Conservation (phyloP, 129 eudicot genomes). For the Saposhnikovia divaricata region DNA sequence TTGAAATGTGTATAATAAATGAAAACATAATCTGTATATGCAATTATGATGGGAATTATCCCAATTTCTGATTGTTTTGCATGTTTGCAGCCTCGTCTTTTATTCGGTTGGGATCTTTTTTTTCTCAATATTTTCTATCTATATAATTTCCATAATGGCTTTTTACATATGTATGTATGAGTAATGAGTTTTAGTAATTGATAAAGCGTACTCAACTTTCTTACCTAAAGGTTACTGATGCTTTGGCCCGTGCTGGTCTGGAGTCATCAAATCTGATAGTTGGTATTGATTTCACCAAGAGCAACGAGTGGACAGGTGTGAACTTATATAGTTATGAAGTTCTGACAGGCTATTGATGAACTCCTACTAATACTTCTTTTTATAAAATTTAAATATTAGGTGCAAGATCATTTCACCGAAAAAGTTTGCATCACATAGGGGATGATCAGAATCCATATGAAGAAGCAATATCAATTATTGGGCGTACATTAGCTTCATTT, state of each 20-base stretch:
- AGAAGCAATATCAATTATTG: slow-evolving; percentile 89
- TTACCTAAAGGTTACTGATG: slow-evolving; percentile 57
- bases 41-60: background rate
- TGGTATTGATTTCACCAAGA: slow-evolving; percentile 86
- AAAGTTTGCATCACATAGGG: slow-evolving; percentile 84
- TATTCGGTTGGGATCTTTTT: background rate
- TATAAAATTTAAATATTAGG: slow-evolving; percentile 28
- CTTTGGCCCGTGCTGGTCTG: slow-evolving; percentile 75
- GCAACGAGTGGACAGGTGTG: slow-evolving; percentile 91
- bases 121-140: background rate
- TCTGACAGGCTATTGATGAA: background rate
- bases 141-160: background rate
- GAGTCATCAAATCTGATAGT: slow-evolving; percentile 84
- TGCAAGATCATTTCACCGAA: slow-evolving; percentile 78
- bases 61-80: background rate
- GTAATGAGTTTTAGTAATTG: background rate
- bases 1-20: background rate
- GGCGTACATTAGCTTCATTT: slow-evolving; percentile 75
- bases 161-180: background rate
- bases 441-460: slow-evolving; percentile 70
- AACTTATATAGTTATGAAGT: background rate
- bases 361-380: background rate
- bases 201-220: background rate
- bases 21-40: background rate
- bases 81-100: background rate